A percentile compares a stretch with the other conserved stretches of the same genome.
Evolutionary conservation across 768 basidiomycete species (phyloP).

Genomic region (Amanita fuliginea): DNA sequence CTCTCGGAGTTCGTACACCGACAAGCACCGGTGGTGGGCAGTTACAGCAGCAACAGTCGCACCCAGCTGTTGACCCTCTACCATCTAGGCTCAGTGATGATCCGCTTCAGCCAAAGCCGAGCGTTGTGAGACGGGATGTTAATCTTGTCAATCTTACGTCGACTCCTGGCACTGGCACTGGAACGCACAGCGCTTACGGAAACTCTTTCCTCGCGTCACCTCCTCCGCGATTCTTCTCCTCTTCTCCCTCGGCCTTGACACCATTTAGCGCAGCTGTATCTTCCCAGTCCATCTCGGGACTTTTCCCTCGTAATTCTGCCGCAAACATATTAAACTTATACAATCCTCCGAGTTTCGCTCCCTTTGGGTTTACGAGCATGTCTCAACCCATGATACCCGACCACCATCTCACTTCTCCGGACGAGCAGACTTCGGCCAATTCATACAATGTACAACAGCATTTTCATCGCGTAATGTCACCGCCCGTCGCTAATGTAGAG

Average conservation of each 20-base stretch:
- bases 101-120: constrained; percentile 11
- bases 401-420: constrained; percentile 3
- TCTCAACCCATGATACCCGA: constrained; percentile 27
- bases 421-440: constrained; percentile 19
- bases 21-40: constrained; percentile 40
- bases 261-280: constrained; percentile 16
- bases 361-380: constrained; percentile 19
- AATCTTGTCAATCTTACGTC: constrained; percentile 11
- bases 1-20: constrained; percentile 83
- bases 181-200: constrained; percentile 11
- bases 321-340: constrained; percentile 17
- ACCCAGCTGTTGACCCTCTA: constrained; percentile 8
- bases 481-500: constrained; percentile 29
- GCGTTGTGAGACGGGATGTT: constrained; percentile 11
- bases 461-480: constrained; percentile 22
- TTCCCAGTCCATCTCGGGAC: constrained; percentile 19
- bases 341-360: constrained; percentile 22
- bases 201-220: constrained; percentile 30
- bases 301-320: constrained; percentile 22
- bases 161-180: constrained; percentile 11
- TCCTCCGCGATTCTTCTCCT: constrained; percentile 34
- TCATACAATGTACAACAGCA: constrained; percentile 23
- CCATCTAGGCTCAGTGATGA: constrained; percentile 9
- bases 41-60: constrained; percentile 21
- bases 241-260: constrained; percentile 20